Conservation (phyloP, 2,329 filamentous ascomycete species). For the Chaetomium sp. region DNA sequence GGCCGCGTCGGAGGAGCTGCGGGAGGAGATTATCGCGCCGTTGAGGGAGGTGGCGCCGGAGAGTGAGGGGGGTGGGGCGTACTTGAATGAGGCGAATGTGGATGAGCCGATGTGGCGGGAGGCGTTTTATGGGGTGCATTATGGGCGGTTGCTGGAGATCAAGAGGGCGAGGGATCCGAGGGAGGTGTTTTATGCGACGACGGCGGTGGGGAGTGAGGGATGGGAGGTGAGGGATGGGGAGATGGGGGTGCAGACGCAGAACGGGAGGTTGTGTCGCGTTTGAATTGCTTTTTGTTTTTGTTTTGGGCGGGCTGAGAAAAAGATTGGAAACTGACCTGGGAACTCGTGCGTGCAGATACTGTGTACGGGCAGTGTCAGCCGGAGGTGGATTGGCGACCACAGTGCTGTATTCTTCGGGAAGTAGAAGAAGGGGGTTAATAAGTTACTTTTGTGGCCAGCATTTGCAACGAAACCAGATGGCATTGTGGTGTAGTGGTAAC, state of each 20-base stretch:
- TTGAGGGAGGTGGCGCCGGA: slow-evolving; percentile 37
- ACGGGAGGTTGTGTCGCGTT: slow-evolving; percentile 32
- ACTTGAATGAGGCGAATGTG: slow-evolving; percentile 33
- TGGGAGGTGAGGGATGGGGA: slow-evolving; percentile 34
- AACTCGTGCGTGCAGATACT: no score
- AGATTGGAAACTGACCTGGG: no score
- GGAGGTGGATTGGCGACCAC: no score
- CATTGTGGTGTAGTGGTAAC: background rate
- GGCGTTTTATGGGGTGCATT: slow-evolving; percentile 37
- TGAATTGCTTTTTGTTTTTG: slow-evolving; percentile 33
- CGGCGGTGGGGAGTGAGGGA: slow-evolving; percentile 29
- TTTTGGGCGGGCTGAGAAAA: no score
- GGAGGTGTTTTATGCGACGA: slow-evolving; percentile 40
- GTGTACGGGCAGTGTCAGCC: no score
- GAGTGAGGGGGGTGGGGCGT: slow-evolving; percentile 31
- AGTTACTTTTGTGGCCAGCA: background rate
- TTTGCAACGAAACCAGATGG: background rate
- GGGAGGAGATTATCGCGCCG: slow-evolving; percentile 21
- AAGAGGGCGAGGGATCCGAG: slow-evolving; percentile 46
- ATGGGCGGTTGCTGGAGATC: slow-evolving; percentile 40
- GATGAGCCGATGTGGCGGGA: slow-evolving; percentile 30
- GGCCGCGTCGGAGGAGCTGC: slow-evolving; percentile 19
- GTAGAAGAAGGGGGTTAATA: no score
- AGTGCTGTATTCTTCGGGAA: no score
- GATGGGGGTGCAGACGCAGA: slow-evolving; percentile 32